phyloP scores from a whole-genome alignment of 345 rosid species.

The Corchorus olitorius region DNA sequence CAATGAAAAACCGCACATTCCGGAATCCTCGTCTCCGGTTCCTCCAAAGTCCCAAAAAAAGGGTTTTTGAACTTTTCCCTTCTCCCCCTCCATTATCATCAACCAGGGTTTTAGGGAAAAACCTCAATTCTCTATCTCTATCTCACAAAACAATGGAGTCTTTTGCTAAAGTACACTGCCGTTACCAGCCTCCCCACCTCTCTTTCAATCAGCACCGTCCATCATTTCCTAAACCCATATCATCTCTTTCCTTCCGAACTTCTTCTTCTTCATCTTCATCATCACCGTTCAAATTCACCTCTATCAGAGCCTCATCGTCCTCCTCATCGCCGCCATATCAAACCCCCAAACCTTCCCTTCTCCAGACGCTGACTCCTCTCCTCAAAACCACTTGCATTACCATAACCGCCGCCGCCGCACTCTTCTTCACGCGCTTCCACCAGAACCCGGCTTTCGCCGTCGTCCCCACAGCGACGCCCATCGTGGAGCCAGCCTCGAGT shows the following conservation, averaged over 20 bases:
- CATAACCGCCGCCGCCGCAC: conserved; percentile 56
- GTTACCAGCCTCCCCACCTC: conserved; percentile 45
- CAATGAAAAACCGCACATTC: not conserved
- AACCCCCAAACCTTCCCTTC: conserved; percentile 25
- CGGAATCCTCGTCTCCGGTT: not conserved
- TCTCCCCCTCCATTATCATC: conserved; percentile 13
- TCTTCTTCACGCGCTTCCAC: conserved; percentile 54
- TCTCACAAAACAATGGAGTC: conserved; percentile 50
- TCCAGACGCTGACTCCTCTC: conserved; percentile 35
- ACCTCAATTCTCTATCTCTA: not conserved
- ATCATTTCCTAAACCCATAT: conserved; percentile 33
- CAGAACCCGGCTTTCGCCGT: conserved; percentile 60
- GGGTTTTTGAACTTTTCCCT: conserved; percentile 4
- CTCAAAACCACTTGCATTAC: conserved; percentile 60
- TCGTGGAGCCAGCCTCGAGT: conserved; percentile 34
- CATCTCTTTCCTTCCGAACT: conserved; percentile 43
- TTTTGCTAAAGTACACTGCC: conserved; percentile 41
- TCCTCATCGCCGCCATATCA: conserved; percentile 16
- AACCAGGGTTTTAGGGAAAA: conserved; percentile 38
- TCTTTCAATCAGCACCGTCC: conserved; percentile 48
- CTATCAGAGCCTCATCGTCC: conserved; percentile 49
- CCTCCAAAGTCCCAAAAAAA: not conserved
- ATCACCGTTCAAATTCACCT: conserved; percentile 34
- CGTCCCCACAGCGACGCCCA: conserved; percentile 35
- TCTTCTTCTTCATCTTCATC: conserved; percentile 28